Percentiles rank a stretch among this genome's conserved stretches.
Conservation (phyloP, 768 basidiomycete species). For the Gyrodon lividus region DNA sequence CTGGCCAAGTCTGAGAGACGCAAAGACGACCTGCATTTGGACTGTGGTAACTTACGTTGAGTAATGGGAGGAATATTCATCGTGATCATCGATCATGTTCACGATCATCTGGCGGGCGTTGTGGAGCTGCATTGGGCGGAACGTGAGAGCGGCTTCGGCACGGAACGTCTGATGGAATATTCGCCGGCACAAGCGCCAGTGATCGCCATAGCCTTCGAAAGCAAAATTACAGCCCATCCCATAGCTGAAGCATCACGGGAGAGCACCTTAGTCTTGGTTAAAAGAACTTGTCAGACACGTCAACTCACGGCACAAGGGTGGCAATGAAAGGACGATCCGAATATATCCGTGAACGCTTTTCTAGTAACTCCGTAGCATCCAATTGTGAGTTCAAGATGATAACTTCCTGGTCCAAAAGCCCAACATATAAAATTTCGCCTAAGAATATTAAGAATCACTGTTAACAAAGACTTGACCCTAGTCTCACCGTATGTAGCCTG, state of each 20-base stretch:
- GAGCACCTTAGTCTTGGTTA: too few species aligned
- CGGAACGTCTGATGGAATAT: slow-evolving; percentile 7
- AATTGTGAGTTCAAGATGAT: slow-evolving; percentile 44
- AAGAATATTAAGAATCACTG: background rate
- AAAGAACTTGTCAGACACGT: background rate
- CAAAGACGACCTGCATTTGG: too few species aligned
- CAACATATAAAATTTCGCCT: slow-evolving; percentile 47
- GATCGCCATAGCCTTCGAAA: slow-evolving; percentile 4
- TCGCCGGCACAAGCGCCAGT: slow-evolving; percentile 2
- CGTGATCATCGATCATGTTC: background rate
- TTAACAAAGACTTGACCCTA: background rate
- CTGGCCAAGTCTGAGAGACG: background rate
- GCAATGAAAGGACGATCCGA: slow-evolving; percentile 44
- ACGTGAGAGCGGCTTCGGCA: background rate
- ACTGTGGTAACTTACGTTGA: background rate
- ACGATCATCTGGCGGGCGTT: background rate
- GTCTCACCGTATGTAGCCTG: slow-evolving; percentile 6
- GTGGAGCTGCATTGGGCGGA: slow-evolving; percentile 6
- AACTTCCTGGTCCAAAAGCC: slow-evolving; percentile 42
- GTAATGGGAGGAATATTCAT: background rate
- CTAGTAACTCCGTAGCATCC: slow-evolving; percentile 43
- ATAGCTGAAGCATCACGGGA: slow-evolving; percentile 1
- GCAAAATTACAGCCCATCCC: slow-evolving; percentile 4
- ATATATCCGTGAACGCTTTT: slow-evolving; percentile 43
- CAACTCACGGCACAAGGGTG: slow-evolving; percentile 5